Conservation (phyloP, 768 basidiomycete genomes). For the Chalciporus sphaerocephalus region DNA sequence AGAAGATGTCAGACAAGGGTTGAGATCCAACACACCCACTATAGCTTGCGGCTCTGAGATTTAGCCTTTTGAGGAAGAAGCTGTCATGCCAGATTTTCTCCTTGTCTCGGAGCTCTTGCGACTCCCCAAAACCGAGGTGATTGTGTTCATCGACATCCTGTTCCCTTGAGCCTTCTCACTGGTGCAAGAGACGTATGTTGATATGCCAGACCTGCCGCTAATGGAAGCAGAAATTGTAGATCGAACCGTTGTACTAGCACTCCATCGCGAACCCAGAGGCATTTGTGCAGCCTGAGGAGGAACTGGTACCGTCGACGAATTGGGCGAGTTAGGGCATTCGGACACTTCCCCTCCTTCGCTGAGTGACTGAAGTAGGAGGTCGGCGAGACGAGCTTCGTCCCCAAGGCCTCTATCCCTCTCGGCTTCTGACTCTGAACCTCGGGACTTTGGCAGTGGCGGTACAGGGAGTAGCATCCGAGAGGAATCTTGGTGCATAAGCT, state of each 20-base stretch:
- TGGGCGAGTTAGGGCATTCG: slow-evolving; percentile 1
- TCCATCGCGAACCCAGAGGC: slow-evolving; percentile 27
- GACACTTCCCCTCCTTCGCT: slow-evolving; percentile 8
- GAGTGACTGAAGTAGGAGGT: slow-evolving; percentile 30
- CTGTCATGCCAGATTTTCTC: slow-evolving; percentile 24
- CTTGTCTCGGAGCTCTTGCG: slow-evolving; percentile 28
- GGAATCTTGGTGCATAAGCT: slow-evolving; percentile 26
- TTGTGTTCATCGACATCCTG: slow-evolving; percentile 26
- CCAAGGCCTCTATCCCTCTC: slow-evolving; percentile 21
- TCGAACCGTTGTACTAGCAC: slow-evolving; percentile 28
- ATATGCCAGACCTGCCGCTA: slow-evolving; percentile 25
- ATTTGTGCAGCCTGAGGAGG: slow-evolving; percentile 21
- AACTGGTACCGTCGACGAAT: slow-evolving; percentile 7
- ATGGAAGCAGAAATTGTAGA: slow-evolving; percentile 24
- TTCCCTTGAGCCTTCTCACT: slow-evolving; percentile 23
- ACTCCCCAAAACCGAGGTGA: slow-evolving; percentile 22
- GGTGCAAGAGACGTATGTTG: slow-evolving; percentile 27
- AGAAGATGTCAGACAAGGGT: slow-evolving; percentile 4
- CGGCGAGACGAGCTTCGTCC: slow-evolving; percentile 28
- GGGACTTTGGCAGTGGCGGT: slow-evolving; percentile 10
- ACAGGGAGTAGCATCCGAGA: slow-evolving; percentile 24
- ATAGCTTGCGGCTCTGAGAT: slow-evolving; percentile 3
- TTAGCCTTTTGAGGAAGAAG: slow-evolving; percentile 26
- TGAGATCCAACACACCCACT: too few species aligned
- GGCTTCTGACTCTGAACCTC: slow-evolving; percentile 14